Evolutionary conservation across 495 filamentous ascomycete species (phyloP), one percentile per base, ranked within the genome.

Genomic region (Apiosordaria backusii): DNA sequence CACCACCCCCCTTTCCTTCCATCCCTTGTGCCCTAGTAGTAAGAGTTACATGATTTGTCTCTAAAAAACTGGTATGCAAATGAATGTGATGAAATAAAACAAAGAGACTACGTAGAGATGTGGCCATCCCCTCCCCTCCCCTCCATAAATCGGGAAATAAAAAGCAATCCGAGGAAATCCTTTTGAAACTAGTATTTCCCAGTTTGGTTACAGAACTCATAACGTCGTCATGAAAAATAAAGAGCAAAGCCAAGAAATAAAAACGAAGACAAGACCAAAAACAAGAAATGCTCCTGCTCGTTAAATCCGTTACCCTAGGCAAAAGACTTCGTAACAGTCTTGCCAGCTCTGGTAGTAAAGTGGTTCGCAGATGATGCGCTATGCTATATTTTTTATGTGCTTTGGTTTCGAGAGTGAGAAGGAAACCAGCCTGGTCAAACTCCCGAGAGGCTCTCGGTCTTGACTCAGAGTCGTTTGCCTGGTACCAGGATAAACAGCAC

Each of bases 401-500:
- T 45, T 45, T 45, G 35, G 35, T 13, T 45, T 45, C 35, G 35
- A 45, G 35, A 45, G 35, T 9, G 52, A 55, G 52, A 19, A 23
- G 52, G 52, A 55, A 55, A 23, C 52, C 52, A 55, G 52, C 52
- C 52, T 23, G 52, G 52, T 23, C 52, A 45, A 45, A 23, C 52
- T 55, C 52, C 52, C 52, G 52, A 54, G 53, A 21, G 26, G 22
- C n/a, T 29, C 18, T 13, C 23, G 21, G 50, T 61, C 40, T 13
- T 7, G 9, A 2, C 62, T 74, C 78, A 97, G 63, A 99, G 82
- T 70, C 91, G 84, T 63, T 92, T 93, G 21, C 95, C 94, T 0
- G 95, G 95, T 2, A 99, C 95, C 61, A 99, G 88, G 64, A 96
- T 90, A 80, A 97, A 98, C 35, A 97, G 79, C 52, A 92, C 83